Base-by-base conservation (phyloP, 306 rosid species). In the Astragalus membranaceus region DNA sequence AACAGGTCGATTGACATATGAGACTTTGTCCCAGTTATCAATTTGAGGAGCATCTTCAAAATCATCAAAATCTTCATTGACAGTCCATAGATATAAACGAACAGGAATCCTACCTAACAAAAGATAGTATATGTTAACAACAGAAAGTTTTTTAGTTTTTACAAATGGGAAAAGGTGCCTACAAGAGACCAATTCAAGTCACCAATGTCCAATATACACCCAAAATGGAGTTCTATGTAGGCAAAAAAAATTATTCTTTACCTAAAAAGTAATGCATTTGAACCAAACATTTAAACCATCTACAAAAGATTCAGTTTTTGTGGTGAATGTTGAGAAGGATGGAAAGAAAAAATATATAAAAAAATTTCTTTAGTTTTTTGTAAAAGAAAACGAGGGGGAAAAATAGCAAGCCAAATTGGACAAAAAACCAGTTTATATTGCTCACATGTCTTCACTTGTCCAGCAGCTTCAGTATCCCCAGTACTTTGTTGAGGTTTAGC, bases 1-100 rank as follows among this genome's bases (percentile, higher is more conserved):
- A 15, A 91, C 88, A 29, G 96, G 97, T 37, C 87, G 92, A 69
- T 91, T 95, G 77, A 91, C 79, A 59, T 95, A 95, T 0, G 84
- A 86, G 72, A 95, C 84, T 83, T 87, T 87, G 77, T 95, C 97
- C 99, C 99, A 95, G 61, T 77, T 85, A 78, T 86, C 92, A 75
- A 91, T 82, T 68, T 78, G 83, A 8, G 95, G 90, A 51, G 89
- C 97, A 69, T 86, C 89, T 83, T 91, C 96, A 52, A 91, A 81
- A 79, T 89, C 89, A 55, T 81, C 91, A 78, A 89, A 78, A 41
- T 86, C 95, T 52, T 87, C 87, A 51, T 43, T 71, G 43, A 85
- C 85, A 71, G 76, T 79, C 92, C 97, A 81, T 4, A 75, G 62
- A 75, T 91, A 89, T 73, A 95, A 86, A 51, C 97, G 95, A 80